These are phyloP conservation scores for Pichia thaimueangensis DNA, from an alignment of 805 yeast species.

Conservation along the genomic window DNA sequence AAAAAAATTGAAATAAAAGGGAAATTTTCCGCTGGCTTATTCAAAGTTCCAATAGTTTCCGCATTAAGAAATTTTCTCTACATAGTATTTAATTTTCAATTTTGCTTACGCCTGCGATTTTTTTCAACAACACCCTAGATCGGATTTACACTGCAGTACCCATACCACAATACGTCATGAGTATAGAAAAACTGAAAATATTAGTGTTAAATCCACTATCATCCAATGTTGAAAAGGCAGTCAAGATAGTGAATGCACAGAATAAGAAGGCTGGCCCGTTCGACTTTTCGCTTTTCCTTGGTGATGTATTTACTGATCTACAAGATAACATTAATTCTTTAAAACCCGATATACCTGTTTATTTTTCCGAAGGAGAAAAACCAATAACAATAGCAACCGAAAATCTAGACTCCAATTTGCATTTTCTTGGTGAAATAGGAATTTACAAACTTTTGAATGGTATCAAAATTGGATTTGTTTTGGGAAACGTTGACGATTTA, in stretches of 20 bases:
- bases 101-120: too few relatives aligned
- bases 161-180: background rate
- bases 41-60: too few relatives aligned
- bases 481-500: constrained; percentile 30
- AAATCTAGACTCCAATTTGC: constrained; percentile 18
- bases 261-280: constrained; percentile 62
- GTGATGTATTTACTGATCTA: constrained; percentile 32
- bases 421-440: constrained; percentile 31
- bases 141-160: background rate
- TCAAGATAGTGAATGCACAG: constrained; percentile 41
- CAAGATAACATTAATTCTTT: constrained; percentile 16
- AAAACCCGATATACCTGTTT: constrained; percentile 13
- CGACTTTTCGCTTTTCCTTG: constrained; percentile 46
- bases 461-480: constrained; percentile 40
- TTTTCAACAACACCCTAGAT: too few relatives aligned
- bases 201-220: constrained; percentile 43
- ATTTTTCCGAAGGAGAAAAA: constrained; percentile 22
- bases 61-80: too few relatives aligned
- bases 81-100: too few relatives aligned
- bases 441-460: constrained; percentile 38
- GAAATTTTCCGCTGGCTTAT: too few relatives aligned
- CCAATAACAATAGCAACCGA: constrained; percentile 13
- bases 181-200: constrained; percentile 11
- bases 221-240: constrained; percentile 35
- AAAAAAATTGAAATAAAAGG: too few relatives aligned